Percentiles rank a stretch among this genome's conserved stretches.
phyloP scores from a whole-genome alignment of 352 stramenopile genomes.

The Vaucheria bursata region DNA sequence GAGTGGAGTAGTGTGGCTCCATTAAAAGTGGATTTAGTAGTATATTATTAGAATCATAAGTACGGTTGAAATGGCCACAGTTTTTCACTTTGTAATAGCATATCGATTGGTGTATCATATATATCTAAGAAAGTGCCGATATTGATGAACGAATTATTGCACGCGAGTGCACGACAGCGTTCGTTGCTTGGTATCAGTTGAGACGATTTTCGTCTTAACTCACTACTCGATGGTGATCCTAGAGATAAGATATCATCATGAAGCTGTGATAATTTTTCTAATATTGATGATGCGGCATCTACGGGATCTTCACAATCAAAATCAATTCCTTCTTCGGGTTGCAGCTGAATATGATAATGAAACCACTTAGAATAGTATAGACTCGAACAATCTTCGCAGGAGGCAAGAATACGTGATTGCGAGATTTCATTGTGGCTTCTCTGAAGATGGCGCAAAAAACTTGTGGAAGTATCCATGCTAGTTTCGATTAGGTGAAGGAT shows the following conservation, averaged over 20 bases:
- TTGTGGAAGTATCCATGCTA: conserved; percentile 44
- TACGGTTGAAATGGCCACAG: no score
- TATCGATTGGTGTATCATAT: conserved; percentile 44
- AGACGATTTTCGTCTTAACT: conserved; percentile 38
- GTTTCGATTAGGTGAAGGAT: conserved; percentile 42
- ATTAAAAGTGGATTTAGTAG: no score
- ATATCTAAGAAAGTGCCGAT: conserved; percentile 34
- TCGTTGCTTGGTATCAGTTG: conserved; percentile 43
- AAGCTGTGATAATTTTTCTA: conserved; percentile 39
- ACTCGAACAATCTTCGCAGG: conserved; percentile 28
- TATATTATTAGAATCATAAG: no score
- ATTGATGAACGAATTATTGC: conserved; percentile 19
- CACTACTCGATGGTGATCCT: conserved; percentile 20
- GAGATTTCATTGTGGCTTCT: not conserved
- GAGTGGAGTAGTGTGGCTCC: no score
- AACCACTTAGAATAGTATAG: conserved; percentile 45
- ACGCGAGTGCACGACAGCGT: conserved; percentile 18
- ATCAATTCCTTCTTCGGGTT: conserved; percentile 31
- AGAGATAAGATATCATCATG: conserved; percentile 23
- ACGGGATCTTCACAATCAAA: conserved; percentile 37
- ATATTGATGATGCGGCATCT: conserved; percentile 35
- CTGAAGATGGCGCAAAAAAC: conserved; percentile 31
- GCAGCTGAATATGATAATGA: conserved; percentile 40
- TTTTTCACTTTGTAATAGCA: no score
- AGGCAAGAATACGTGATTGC: not conserved